These are phyloP conservation scores for Maudiozyma bulderi DNA, from an alignment of 805 yeast genomes.

Conservation along the genomic window DNA sequence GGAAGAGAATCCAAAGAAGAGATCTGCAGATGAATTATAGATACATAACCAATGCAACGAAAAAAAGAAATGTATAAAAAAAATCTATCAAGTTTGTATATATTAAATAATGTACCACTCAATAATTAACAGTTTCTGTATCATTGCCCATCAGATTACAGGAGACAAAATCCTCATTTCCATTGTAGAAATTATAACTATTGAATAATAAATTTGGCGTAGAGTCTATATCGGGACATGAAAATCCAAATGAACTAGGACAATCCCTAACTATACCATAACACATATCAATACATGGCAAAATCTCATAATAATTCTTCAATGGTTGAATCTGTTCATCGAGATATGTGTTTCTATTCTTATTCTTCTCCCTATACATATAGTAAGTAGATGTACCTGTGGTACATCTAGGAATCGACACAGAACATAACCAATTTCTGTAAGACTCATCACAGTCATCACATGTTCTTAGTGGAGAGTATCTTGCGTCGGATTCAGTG, in stretches of 20 bases:
- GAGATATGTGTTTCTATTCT: conserved; percentile 54
- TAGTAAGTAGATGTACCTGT: conserved; percentile 39
- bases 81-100: background rate
- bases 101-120: too few relatives aligned
- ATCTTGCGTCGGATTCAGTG: conserved; percentile 51
- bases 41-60: background rate
- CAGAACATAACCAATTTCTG: conserved; percentile 82
- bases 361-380: conserved; percentile 35
- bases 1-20: background rate
- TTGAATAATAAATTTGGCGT: conserved; percentile 12
- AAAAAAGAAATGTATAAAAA: background rate
- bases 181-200: conserved; percentile 26
- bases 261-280: conserved; percentile 72
- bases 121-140: conserved; percentile 4
- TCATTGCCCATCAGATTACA: conserved; percentile 36
- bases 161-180: conserved; percentile 19
- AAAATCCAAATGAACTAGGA: conserved; percentile 65
- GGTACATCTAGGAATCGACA: conserved; percentile 79
- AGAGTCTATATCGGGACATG: conserved; percentile 47
- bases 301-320: conserved; percentile 57
- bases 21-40: background rate
- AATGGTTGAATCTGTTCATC: conserved; percentile 46
- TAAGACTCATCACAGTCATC: conserved; percentile 62
- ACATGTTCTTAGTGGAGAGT: conserved; percentile 68
- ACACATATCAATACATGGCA: conserved; percentile 82